phyloP scores from a whole-genome alignment of 768 basidiomycete species.

The Boletus rex-veris region DNA sequence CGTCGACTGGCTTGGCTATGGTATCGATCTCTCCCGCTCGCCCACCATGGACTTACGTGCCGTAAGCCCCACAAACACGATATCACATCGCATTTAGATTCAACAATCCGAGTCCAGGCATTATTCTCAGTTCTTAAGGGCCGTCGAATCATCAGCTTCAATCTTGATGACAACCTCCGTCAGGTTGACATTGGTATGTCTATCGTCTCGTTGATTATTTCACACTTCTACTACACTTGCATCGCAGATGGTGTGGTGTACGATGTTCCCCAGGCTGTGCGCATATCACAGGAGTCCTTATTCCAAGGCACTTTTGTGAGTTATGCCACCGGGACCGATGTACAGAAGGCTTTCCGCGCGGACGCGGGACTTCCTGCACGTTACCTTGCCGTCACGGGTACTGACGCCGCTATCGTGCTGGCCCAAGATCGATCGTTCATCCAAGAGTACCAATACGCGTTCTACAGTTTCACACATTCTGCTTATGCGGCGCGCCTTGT shows the following conservation, averaged over 20 bases:
- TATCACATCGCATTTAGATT: neutral
- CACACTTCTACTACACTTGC: neutral
- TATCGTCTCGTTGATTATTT: neutral
- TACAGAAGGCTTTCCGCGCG: neutral
- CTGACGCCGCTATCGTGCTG: neutral
- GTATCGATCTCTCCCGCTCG: conserved; percentile 10
- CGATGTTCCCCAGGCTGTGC: neutral
- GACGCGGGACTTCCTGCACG: neutral
- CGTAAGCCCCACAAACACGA: neutral
- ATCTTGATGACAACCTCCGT: neutral
- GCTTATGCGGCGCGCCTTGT: neutral
- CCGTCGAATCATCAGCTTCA: conserved; percentile 2
- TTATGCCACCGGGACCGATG: neutral
- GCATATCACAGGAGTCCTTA: neutral
- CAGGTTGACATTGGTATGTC: neutral
- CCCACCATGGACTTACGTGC: conserved; percentile 8
- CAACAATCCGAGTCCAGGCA: neutral
- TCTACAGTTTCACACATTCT: neutral
- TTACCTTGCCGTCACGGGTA: conserved; percentile 5
- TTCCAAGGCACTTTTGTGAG: neutral
- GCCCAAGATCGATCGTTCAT: neutral
- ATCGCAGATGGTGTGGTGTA: neutral
- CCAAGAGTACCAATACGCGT: neutral
- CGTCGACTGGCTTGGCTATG: conserved; percentile 8
- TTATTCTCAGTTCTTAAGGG: neutral